Evolutionary conservation across 1,139 yeast genomes (phyloP), one percentile per base, ranked within the genome.

Genomic region (Scheffersomyces cryptocercus): DNA sequence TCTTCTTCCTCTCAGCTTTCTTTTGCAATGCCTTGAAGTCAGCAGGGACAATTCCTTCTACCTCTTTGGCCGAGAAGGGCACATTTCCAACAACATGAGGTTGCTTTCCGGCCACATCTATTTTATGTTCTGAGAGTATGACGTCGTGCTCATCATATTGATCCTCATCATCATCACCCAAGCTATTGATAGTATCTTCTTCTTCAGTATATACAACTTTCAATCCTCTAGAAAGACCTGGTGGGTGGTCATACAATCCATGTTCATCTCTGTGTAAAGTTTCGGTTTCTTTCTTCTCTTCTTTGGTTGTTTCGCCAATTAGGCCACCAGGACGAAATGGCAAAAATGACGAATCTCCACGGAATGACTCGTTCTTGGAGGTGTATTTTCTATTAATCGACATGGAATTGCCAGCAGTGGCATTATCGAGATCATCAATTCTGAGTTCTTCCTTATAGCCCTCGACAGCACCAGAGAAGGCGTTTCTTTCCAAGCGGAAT

Each of bases 241-340:
- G 95, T 0, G 98, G 95, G 1, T 81, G 66, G 59, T 88, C 95
- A 58, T 84, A 88, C 36, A 93, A 63, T 0, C 98, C 98, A 41
- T 79, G 69, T 1, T 70, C 71, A 57, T 87, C 93, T 56, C 85
- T 76, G 56, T 86, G 95, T 42, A 89, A 65, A 32, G 69, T 66
- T 0, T 76, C 61, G 42, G 65, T 61, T 35, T 66, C 69, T 12
- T 62, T 65, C 3, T 61, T 52, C 12, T 61, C 58, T 1, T 59
- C 58, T 3, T 62, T 58, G 28, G 38, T 37, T 29, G 56, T 50
- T 38, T 61, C 66, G 33, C 67, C 68, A 50, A 82, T 65, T 13
- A 88, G 62, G 2, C 98, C 98, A 52, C 99, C 98, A 0, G 99
- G 99, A 42, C 87, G 85, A 61, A 95, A 93, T 0, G 99, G 99